Percentiles rank a stretch among this genome's conserved stretches.
Conservation (phyloP, 148 eudicot genomes). For the Vaccinium vitisidaea region DNA sequence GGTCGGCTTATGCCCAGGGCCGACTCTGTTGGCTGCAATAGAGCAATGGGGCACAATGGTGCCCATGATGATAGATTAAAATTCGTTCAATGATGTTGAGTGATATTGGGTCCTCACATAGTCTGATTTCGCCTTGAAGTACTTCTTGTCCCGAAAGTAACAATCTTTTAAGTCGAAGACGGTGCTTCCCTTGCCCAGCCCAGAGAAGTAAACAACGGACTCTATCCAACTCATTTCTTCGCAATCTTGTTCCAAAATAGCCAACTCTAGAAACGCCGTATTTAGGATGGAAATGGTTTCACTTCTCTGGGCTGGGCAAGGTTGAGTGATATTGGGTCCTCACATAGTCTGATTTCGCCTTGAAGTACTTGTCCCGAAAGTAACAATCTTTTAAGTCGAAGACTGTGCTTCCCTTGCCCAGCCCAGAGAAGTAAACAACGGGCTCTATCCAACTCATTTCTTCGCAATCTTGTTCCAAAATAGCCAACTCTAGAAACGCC, state of each 20-base stretch:
- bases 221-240: slow-evolving; percentile 58
- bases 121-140: slow-evolving; percentile 62
- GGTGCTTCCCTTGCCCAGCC: slow-evolving; percentile 25
- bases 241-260: slow-evolving; percentile 29
- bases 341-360: slow-evolving; percentile 63
- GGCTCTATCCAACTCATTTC: slow-evolving; percentile 69
- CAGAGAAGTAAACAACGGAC: slow-evolving; percentile 48
- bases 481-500: slow-evolving; percentile 34
- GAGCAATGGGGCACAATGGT: no score
- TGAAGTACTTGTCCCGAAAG: slow-evolving; percentile 33
- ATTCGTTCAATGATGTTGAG: background rate
- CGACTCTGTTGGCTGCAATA: no score
- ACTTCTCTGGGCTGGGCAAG: no score
- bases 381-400: slow-evolving; percentile 31
- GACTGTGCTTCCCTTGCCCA: slow-evolving; percentile 23
- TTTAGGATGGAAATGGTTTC: no score
- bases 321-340: slow-evolving; percentile 28
- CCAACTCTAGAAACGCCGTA: no score
- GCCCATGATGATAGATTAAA: no score
- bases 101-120: slow-evolving; percentile 40
- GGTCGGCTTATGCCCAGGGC: no score
- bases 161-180: slow-evolving; percentile 28
- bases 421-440: slow-evolving; percentile 42
- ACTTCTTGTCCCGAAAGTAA: slow-evolving; percentile 21
- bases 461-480: slow-evolving; percentile 29